Evolutionary conservation across 2,329 filamentous ascomycete species (phyloP).

Genomic region (Calycina herbarum): DNA sequence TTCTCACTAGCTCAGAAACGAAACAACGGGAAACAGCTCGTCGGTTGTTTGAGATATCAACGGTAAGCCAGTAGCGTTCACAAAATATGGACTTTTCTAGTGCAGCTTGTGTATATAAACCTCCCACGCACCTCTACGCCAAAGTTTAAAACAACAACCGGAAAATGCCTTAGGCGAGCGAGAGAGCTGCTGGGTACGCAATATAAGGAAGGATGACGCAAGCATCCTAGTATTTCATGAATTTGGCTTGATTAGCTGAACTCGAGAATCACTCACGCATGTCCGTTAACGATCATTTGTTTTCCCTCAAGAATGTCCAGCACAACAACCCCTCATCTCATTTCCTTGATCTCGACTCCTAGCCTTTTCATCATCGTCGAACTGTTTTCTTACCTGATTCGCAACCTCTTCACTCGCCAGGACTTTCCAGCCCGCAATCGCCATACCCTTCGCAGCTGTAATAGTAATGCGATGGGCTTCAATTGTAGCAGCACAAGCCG

Average conservation of each 20-base stretch:
- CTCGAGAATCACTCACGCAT: no score
- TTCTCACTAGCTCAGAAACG: no score
- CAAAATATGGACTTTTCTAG: no score
- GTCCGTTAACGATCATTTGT: no score
- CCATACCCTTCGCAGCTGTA: constrained; percentile 22
- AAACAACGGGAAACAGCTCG: no score
- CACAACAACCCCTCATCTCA: neutral
- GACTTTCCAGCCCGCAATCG: constrained; percentile 4
- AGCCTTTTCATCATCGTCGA: neutral
- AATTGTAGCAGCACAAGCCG: constrained; percentile 30
- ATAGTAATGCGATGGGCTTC: constrained; percentile 20
- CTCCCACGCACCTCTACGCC: neutral
- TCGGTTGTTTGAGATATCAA: no score
- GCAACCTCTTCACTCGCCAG: neutral
- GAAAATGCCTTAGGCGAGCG: neutral
- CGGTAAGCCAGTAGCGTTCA: no score
- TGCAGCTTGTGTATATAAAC: no score
- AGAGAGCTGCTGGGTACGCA: neutral
- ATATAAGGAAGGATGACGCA: neutral
- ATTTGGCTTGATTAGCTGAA: no score
- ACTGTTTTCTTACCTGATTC: neutral
- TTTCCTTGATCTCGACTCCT: neutral
- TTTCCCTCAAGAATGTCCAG: neutral
- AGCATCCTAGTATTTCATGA: neutral
- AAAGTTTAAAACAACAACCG: neutral